Evolutionary conservation across 805 yeast species (phyloP), one percentile per base, ranked within the genome.

Genomic region (Candida sphagnicola): DNA sequence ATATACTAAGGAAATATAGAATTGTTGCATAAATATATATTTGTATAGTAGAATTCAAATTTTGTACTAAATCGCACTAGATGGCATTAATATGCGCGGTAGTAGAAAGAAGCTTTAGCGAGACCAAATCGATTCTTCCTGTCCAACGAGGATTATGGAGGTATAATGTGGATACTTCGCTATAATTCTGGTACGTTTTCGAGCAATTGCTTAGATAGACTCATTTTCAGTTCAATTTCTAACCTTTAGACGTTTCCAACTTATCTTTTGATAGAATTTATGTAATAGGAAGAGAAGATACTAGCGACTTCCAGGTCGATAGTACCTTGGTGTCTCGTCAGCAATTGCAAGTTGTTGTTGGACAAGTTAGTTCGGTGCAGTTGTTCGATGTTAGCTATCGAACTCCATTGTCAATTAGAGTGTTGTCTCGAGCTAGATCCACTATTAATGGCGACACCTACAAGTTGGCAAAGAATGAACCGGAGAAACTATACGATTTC

Each of bases 281-380:
- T 34, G 39, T 44, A 14, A 43, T 63, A 8, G 69, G 69, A 4
- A 47, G 69, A 19, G 59, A 52, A 34, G 51, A 53, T 19, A 59
- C 54, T 19, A 56, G 47, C 14, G 56, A 59, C 33, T 46, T 59
- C 34, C 41, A 54, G 29, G 52, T 62, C 34, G 50, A 53, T 18
- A 60, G 62, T 35, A 46, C 53, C 16, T 49, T 53, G 33, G 65
- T 61, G 10, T 62, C 69, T 6, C 51, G 64, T 35, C 50, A 51
- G 13, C 64, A 62, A 42, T 43, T 63, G 13, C 50, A 53, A 30
- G 12, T 64, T 8, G 34, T 24, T 8, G 24, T 50, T 5, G 54
- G 48, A 5, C 21, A 36, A 4, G 38, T 48, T 5, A 47, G 43
- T 2, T 24, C 26, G 8, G 24, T 19, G 0, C 28, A 30, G 2